Evolutionary conservation across 495 filamentous ascomycete genomes (phyloP), one percentile per base, ranked within the genome.

Genomic region (Mytilinidion resinicola): DNA sequence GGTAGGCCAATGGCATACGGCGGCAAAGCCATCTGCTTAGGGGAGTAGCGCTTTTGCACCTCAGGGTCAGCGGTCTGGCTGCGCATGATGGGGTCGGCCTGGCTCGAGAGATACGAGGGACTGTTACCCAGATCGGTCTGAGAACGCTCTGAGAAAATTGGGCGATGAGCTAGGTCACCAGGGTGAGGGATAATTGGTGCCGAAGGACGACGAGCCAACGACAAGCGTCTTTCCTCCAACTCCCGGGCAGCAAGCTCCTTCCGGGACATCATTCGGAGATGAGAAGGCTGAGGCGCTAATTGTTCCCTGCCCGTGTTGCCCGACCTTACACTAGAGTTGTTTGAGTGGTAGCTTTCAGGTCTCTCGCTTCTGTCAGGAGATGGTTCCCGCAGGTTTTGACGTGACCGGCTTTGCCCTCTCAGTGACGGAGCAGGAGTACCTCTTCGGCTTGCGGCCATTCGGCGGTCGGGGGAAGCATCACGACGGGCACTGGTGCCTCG

Each of bases 231-330:
- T 57, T 91, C 87, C 73, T 96, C 90, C 21, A 96, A 79, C 72
- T 96, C 90, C 53, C 86, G 85, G 8, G 88, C 88, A 12, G 90
- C 90, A 25, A 86, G 73, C 63, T 91, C 88, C 72, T 86, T 89
- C 72, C 66, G 60, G 36, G 61, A 69, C 51, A 69, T 53, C 51
- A 50, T 53, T 6, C 39, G 34, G n/a, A 52, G 37, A 17, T 57
- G 53, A 14, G 55, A 21, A n/a, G 14, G 21, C 12, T 30, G 25
- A 30, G 25, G 25, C 3, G 25, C 3, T 30, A 6, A 6, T 30
- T 30, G 25, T 30, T 35, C 33, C 36, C 33, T 53, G 15, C 25
- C 14, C 10, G 56, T 41, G 5, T 57, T 44, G 15, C 54, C 63
- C 6, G 63, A 66, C 3, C 63, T 30, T 30, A 30, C 55, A 42